Base-by-base conservation (phyloP, 768 basidiomycete genomes). In the Clavulina sp. region DNA sequence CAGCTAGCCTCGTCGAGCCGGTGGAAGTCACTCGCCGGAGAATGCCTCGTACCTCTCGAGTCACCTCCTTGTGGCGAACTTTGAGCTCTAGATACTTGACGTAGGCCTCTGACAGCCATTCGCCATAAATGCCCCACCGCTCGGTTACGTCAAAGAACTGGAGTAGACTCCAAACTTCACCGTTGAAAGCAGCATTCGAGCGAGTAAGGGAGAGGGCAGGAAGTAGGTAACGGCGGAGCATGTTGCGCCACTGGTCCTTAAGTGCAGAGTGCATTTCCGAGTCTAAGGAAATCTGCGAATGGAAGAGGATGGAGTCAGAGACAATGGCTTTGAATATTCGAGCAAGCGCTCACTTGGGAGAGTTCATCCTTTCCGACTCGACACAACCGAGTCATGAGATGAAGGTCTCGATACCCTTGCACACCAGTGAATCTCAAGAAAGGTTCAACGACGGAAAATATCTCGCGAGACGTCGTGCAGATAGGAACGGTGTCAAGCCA, bases 51-150 rank as follows among this genome's bases (percentile, higher is more conserved):
- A 85, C 78, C 60, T 95, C 88, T 31, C 83, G 72, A 50, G 91
- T 84, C 36, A 84, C 84, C 60, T 92, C 83, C 4, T 84, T 80
- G 53, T 77, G 70, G 36, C 84, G 84, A 48, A 89, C 76, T 29
- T 75, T 75, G 41, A 93, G 73, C 61, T 85, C 83, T 19, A 85
- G 77, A 66, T 89, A 78, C 16, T 76, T 77, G 54, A 73, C 73
- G 64, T 89, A 87, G 43, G 68, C 68, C 33, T 76, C 70, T 64
- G 82, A 84, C n/a, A n/a, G n/a, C 95, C 95, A 97, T 68, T 96
- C 92, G 38, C 91, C 95, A 60, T 99, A 99, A 30, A 99, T 70
- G 44, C 73, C 74, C 82, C 89, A 99, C 5, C 95, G 85, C 23
- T 74, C 69, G 4, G 80, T 76, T 50, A 79, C 80, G 52, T 84